Base-by-base conservation (phyloP, 2,329 filamentous ascomycete genomes). In the Scytalidium lignicola region DNA sequence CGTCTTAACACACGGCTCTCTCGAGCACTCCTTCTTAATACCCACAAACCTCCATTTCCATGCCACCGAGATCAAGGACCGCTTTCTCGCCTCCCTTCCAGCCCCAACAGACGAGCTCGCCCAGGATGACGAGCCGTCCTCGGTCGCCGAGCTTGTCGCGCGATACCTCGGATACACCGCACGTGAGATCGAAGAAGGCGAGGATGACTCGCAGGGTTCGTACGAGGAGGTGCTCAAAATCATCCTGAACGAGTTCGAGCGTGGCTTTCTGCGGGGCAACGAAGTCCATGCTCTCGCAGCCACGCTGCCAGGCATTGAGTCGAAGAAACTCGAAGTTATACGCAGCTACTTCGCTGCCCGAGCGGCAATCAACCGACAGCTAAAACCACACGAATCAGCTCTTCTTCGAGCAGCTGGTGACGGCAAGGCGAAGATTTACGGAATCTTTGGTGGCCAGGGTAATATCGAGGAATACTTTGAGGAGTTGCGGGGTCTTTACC, bases 401-500 rank as follows among this genome's bases (percentile, higher is more conserved):
- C 79, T 99, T 43, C 82, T 96, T 65, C 82, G 93, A 58, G 92
- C 93, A 45, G 90, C 90, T 9, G 84, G 87, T 43, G 91, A 96
- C 55, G 85, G 82, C 54, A 83, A 85, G 49, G 91, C 91, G 48
- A 85, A 82, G 60, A 81, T 99, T 52, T 99, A 96, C 74, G 91
- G 85, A 57, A 90, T 99, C 54, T 96, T 97, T 59, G 93, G 93
- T 52, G 93, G 93, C 6, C 93, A 99, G 69, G 93, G 93, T 61
- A 99, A 99, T 70, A 97, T 99, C 56, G 92, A 99, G 71, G 95
- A 99, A 72, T 99, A 99, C 72, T 99, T 99, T 63, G 92, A 99
- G 59, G 93, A 99, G 74, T 80, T 99, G 54, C 85, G 93, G 49
- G 87, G 95, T 67, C 81, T 97, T 51, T 92, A 92, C 74, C 83